Evolutionary conservation across 352 stramenopile genomes (phyloP).

Genomic region (Phytophthora litchii): DNA sequence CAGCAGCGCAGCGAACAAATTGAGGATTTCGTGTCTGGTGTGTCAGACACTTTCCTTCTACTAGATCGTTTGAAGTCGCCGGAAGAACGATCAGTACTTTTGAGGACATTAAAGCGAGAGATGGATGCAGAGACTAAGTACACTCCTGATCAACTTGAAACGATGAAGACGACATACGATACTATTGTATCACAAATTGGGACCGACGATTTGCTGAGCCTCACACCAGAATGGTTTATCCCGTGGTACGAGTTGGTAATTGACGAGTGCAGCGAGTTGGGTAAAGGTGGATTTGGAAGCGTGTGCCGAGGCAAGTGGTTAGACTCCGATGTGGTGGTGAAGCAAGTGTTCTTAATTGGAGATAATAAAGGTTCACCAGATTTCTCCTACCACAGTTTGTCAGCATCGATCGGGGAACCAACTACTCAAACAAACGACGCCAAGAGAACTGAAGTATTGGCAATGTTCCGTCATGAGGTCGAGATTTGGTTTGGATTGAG

Average conservation of each 20-base stretch:
- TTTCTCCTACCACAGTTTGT: neutral
- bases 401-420: neutral
- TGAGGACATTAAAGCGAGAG: conserved; percentile 3
- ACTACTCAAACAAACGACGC: neutral
- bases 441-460: conserved; percentile 1
- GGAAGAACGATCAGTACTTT: conserved; percentile 4
- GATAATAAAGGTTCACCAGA: neutral
- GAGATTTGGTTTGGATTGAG: conserved; percentile 26
- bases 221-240: conserved; percentile 17
- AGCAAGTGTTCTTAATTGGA: neutral
- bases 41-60: neutral
- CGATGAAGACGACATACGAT: too few species aligned
- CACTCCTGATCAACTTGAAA: neutral
- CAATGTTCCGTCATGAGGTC: conserved; percentile 22
- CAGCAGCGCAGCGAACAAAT: conserved; percentile 10
- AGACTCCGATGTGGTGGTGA: conserved; percentile 18
- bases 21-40: neutral
- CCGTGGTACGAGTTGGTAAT: conserved; percentile 18
- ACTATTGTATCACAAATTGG: too few species aligned
- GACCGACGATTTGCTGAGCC: neutral
- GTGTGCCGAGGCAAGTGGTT: conserved; percentile 15
- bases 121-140: conserved; percentile 5
- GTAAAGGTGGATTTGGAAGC: conserved; percentile 11
- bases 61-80: conserved; percentile 5
- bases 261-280: conserved; percentile 8